phyloP scores from a whole-genome alignment of 2,329 filamentous ascomycete genomes.

The Sporothrix globosa region DNA sequence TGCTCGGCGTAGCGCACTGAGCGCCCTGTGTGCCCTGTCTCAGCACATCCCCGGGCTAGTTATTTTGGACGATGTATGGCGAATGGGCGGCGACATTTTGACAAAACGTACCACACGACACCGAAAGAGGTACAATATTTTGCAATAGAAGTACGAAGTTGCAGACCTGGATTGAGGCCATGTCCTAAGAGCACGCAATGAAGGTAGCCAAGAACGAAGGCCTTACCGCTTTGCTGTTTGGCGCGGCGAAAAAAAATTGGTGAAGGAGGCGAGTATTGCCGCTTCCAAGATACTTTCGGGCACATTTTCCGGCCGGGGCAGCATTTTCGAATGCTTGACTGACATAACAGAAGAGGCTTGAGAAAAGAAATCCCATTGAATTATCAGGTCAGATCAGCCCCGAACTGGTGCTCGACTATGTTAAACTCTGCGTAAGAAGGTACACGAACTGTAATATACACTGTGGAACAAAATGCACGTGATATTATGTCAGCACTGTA shows the following conservation, averaged over 20 bases:
- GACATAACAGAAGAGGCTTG: not conserved
- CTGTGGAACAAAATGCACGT: not conserved
- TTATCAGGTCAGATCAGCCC: conserved; percentile 18
- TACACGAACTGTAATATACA: not conserved
- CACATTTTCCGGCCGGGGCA: not conserved
- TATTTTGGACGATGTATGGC: conserved; percentile 31
- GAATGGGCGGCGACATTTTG: conserved; percentile 27
- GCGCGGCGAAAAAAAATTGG: not conserved
- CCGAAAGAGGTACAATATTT: not conserved
- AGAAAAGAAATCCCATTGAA: not conserved
- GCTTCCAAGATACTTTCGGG: not conserved
- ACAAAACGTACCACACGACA: not conserved
- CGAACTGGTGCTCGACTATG: not conserved
- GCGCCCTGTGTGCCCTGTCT: conserved; percentile 15
- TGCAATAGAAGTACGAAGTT: not conserved
- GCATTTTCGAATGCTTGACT: not conserved
- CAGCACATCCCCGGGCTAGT: conserved; percentile 13
- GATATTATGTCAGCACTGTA: conserved; percentile 2
- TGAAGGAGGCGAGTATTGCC: not conserved
- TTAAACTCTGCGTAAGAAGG: not conserved
- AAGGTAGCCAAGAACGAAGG: not conserved
- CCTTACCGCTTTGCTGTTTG: not conserved
- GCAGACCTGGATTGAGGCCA: not conserved
- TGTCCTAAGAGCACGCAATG: not conserved
- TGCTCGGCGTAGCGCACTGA: not conserved